phyloP scores from a whole-genome alignment of 257 asterid species.

The Vinca minor region DNA sequence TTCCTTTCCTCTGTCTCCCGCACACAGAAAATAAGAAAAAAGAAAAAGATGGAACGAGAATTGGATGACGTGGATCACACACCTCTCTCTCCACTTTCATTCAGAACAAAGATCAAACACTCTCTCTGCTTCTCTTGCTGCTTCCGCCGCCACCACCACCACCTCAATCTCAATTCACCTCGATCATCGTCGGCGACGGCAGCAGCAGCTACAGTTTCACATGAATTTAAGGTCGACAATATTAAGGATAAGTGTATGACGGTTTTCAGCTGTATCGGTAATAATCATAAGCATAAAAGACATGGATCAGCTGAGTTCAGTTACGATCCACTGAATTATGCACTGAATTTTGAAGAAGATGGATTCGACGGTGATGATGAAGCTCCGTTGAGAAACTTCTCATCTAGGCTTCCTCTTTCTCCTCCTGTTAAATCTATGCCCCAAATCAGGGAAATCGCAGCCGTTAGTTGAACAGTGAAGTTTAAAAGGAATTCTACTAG shows the following conservation, averaged over 20 bases:
- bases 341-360: slow-evolving; percentile 69
- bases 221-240: slow-evolving; percentile 26
- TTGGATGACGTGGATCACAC: slow-evolving; percentile 19
- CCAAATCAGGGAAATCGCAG: slow-evolving; percentile 18
- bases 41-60: slow-evolving; percentile 12
- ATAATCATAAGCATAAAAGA: slow-evolving; percentile 27
- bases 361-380: slow-evolving; percentile 36
- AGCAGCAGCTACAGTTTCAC: slow-evolving; percentile 12
- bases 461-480: not conserved
- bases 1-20: not conserved
- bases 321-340: slow-evolving; percentile 69
- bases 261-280: slow-evolving; percentile 28
- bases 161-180: slow-evolving; percentile 24
- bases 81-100: slow-evolving; percentile 22
- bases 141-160: slow-evolving; percentile 38
- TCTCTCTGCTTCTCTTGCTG: slow-evolving; percentile 49
- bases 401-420: slow-evolving; percentile 50
- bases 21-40: no score
- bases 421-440: slow-evolving; percentile 17
- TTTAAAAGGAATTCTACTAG: no score
- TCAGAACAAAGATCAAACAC: slow-evolving; percentile 38
- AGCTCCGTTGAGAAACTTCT: slow-evolving; percentile 39
- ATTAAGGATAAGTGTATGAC: slow-evolving; percentile 44
- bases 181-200: slow-evolving; percentile 7
- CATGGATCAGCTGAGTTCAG: slow-evolving; percentile 47